Percentiles rank a stretch among this genome's conserved stretches.
Conservation (phyloP, 2,329 filamentous ascomycete genomes). For the Annulohypoxylon truncatum region DNA sequence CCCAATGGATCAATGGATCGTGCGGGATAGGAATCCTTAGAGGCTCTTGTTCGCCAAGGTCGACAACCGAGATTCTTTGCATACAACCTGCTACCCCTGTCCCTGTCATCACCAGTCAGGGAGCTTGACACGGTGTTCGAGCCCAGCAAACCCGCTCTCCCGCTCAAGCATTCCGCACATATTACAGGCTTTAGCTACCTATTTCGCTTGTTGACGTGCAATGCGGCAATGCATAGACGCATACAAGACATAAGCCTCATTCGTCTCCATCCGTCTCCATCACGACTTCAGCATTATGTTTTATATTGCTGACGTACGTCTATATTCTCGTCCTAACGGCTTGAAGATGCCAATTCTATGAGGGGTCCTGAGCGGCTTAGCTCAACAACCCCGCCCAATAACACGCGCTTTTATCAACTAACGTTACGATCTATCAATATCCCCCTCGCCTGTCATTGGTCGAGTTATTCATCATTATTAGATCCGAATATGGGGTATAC, state of each 20-base stretch:
- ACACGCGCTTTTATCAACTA: neutral
- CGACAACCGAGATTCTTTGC: constrained; percentile 43
- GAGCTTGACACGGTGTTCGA: constrained; percentile 21
- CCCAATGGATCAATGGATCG: constrained; percentile 38
- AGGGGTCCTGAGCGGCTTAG: neutral
- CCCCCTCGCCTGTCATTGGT: constrained; percentile 11
- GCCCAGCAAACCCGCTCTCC: neutral
- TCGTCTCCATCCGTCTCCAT: constrained; percentile 7
- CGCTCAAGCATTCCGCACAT: constrained; percentile 6
- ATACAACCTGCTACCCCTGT: constrained; percentile 37
- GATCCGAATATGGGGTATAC: constrained; percentile 25
- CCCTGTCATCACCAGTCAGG: constrained; percentile 23
- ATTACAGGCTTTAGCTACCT: neutral
- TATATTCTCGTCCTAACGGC: neutral
- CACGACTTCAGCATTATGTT: constrained; percentile 9
- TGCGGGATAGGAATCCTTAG: constrained; percentile 35
- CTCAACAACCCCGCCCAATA: constrained; percentile 9
- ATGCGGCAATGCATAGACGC: constrained; percentile 10
- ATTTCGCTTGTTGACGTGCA: constrained; percentile 21
- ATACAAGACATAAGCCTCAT: constrained; percentile 3
- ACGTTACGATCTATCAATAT: constrained; percentile 11
- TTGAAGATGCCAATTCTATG: constrained; percentile 8
- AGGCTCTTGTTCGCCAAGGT: constrained; percentile 43
- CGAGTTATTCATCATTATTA: constrained; percentile 30
- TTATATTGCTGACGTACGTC: constrained; percentile 24